Evolutionary conservation across 441 rosid genomes (phyloP).

Genomic region (Hura crepitans): DNA sequence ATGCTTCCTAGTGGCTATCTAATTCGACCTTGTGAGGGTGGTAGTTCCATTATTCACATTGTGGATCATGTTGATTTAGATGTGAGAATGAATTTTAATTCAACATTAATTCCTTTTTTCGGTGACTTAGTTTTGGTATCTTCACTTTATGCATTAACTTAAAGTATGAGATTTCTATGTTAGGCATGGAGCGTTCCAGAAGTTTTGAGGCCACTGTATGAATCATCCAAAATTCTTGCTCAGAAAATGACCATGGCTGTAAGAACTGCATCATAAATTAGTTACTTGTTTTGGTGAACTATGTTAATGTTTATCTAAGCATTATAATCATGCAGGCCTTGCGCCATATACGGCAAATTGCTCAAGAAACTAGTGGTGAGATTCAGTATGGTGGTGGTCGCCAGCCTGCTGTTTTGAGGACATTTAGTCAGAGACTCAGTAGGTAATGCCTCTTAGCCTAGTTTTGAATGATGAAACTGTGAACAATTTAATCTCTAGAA

Average conservation of each 20-base stretch:
- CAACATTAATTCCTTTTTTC: neutral
- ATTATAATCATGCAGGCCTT: conserved; percentile 49
- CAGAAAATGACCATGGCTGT: conserved; percentile 90
- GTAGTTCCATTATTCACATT: conserved; percentile 88
- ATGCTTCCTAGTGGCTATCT: conserved; percentile 90
- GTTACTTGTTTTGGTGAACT: neutral
- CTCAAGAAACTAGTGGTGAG: conserved; percentile 94
- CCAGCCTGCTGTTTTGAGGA: conserved; percentile 89
- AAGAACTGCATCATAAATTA: conserved; percentile 23
- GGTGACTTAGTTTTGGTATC: conserved; percentile 3
- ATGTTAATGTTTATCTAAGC: conserved; percentile 2
- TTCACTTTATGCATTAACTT: neutral
- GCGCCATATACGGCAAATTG: conserved; percentile 75
- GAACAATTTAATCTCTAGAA: neutral
- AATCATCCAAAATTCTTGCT: conserved; percentile 84
- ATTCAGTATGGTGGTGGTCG: conserved; percentile 80
- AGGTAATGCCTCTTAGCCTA: conserved; percentile 40
- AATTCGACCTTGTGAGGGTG: conserved; percentile 91
- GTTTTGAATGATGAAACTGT: neutral
- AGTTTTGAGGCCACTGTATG: conserved; percentile 88
- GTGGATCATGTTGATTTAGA: conserved; percentile 92
- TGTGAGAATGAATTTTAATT: conserved; percentile 40
- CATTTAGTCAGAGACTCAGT: conserved; percentile 84
- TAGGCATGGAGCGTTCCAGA: conserved; percentile 96
- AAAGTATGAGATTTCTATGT: conserved; percentile 11